phyloP scores from a whole-genome alignment of 768 basidiomycete genomes.

The Artomyces pyxidatus region DNA sequence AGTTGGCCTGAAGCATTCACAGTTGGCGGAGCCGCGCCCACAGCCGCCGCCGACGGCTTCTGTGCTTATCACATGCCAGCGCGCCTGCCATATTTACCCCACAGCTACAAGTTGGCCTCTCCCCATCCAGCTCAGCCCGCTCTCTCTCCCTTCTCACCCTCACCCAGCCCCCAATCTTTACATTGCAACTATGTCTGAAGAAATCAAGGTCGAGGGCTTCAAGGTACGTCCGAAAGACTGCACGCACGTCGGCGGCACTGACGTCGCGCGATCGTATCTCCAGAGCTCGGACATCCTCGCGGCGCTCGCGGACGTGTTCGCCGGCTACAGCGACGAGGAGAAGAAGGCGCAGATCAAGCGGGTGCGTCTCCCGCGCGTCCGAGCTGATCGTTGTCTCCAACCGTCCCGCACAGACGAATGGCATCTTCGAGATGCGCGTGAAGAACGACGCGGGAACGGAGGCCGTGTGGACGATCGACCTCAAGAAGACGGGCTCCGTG shows the following conservation, averaged over 20 bases:
- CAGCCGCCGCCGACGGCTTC: too few species aligned
- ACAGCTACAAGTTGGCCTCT: too few species aligned
- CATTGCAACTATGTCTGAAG: conserved; percentile 13
- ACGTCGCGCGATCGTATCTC: neutral
- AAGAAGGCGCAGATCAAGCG: conserved; percentile 68
- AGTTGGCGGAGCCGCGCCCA: too few species aligned
- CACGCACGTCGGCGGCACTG: neutral
- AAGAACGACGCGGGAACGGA: conserved; percentile 65
- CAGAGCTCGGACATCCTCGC: conserved; percentile 66
- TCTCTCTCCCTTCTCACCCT: neutral
- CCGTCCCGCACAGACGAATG: conserved; percentile 50
- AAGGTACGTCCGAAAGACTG: neutral
- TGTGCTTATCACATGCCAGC: too few species aligned
- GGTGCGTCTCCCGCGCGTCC: conserved; percentile 28
- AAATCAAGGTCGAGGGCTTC: conserved; percentile 14
- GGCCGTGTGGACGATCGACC: conserved; percentile 84
- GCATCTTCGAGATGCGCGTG: conserved; percentile 80
- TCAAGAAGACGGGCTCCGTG: conserved; percentile 76
- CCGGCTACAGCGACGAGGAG: conserved; percentile 48
- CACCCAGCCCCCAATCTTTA: neutral
- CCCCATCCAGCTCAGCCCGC: too few species aligned
- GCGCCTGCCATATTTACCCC: too few species aligned
- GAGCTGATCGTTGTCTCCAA: too few species aligned
- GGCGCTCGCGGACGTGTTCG: conserved; percentile 43
- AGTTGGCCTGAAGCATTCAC: too few species aligned